A percentile compares a stretch with the other conserved stretches of the same genome.
phyloP scores from a whole-genome alignment of 179 eudicot genomes.

The Drosera spatulata region DNA sequence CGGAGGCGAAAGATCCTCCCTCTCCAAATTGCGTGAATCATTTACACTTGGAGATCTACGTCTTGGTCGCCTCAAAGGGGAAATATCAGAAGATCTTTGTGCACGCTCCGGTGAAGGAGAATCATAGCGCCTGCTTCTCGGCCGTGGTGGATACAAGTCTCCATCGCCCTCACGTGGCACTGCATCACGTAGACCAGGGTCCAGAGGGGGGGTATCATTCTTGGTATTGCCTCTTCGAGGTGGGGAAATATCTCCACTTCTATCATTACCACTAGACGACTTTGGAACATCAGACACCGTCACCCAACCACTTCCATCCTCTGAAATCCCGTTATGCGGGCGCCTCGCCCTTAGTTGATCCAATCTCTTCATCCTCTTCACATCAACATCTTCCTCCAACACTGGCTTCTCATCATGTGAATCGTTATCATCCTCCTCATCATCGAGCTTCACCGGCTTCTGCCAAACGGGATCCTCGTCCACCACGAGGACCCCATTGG shows the following conservation, averaged over 20 bases:
- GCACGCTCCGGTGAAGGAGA: slow-evolving; percentile 7
- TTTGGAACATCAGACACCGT: slow-evolving; percentile 38
- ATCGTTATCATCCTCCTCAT: slow-evolving; percentile 63
- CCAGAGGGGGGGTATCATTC: slow-evolving; percentile 51
- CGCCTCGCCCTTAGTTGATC: slow-evolving; percentile 45
- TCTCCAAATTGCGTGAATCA: slow-evolving; percentile 6
- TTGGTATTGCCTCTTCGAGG: slow-evolving; percentile 38
- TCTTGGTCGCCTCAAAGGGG: slow-evolving; percentile 38
- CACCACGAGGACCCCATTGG: too few relatives aligned
- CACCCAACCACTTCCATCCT: slow-evolving; percentile 98
- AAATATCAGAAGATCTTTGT: slow-evolving; percentile 14
- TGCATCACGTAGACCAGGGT: slow-evolving; percentile 14
- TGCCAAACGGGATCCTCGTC: slow-evolving; percentile 96
- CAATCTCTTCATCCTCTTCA: slow-evolving; percentile 72
- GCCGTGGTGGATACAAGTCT: slow-evolving; percentile 49
- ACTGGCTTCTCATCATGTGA: slow-evolving; percentile 63
- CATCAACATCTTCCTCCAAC: slow-evolving; percentile 79
- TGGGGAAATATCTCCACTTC: slow-evolving; percentile 44
- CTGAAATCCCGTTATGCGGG: slow-evolving; percentile 60
- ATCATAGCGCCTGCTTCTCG: slow-evolving; percentile 7
- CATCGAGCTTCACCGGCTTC: slow-evolving; percentile 52
- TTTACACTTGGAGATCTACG: slow-evolving; percentile 10
- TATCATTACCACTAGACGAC: slow-evolving; percentile 10
- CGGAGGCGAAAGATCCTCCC: slow-evolving; percentile 59
- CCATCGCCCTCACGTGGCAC: slow-evolving; percentile 11